Conservation (phyloP, 257 asterid species). For the Solanum appendiculatum region DNA sequence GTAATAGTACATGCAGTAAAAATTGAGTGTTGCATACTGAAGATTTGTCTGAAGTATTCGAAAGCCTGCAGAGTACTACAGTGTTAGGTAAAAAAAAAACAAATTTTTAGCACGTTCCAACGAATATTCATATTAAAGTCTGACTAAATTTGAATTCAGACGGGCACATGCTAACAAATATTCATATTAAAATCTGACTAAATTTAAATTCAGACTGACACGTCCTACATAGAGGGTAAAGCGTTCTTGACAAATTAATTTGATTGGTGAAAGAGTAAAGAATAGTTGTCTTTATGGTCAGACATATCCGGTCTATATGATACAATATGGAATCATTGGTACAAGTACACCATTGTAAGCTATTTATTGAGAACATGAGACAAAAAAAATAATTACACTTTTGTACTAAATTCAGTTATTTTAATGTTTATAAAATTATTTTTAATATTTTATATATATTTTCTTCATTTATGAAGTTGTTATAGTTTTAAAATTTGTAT, state of each 20-base stretch:
- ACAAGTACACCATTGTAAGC: not conserved
- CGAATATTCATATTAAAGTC: fast-evolving
- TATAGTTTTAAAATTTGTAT: not conserved
- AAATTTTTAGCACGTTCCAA: too few relatives aligned
- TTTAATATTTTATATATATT: too few relatives aligned
- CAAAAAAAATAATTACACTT: too few relatives aligned
- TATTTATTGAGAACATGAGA: too few relatives aligned
- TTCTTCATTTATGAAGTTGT: not conserved
- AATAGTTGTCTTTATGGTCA: not conserved
- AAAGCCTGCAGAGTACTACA: not conserved
- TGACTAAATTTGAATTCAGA: too few relatives aligned
- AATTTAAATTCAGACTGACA: too few relatives aligned
- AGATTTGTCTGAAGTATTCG: not conserved
- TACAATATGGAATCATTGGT: not conserved
- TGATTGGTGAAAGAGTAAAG: not conserved
- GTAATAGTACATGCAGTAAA: not conserved
- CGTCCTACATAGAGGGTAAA: not conserved
- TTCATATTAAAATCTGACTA: too few relatives aligned
- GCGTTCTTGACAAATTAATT: not conserved
- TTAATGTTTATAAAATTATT: not conserved
- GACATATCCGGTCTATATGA: not conserved
- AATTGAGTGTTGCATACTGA: not conserved
- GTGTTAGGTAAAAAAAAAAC: not conserved
- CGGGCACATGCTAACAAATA: too few relatives aligned
- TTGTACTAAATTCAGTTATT: not conserved